Evolutionary conservation across 2,329 filamentous ascomycete species (phyloP), one percentile per base, ranked within the genome.

Genomic region (Fusarium nisikadoi): DNA sequence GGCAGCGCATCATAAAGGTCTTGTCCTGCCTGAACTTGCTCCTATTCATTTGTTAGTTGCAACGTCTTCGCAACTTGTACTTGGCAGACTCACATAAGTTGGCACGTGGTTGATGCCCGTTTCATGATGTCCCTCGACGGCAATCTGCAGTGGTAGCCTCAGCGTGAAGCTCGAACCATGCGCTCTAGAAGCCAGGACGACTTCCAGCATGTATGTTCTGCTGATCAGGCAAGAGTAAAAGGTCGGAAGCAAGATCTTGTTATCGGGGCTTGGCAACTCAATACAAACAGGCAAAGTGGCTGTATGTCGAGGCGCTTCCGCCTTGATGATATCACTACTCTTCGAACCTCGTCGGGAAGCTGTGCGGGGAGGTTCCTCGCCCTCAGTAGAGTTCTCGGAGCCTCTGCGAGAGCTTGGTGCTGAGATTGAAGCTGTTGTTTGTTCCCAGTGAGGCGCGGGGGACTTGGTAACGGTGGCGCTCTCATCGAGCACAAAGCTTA

Each of bases 201-300:
- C 17, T 8, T 62, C 62, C 1, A 76, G 25, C 2, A 53, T 59
- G 17, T 71, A 76, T 0, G 62, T 63, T 11, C 72, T 54, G 10
- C 52, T 76, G 13, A 74, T 65, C 0, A 74, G 46, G n/a, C 74
- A 75, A 3, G 72, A 74, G 19, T 67, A 53, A 10, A 75, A 76
- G 0, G 56, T 72, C 1, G 72, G 72, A 2, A 75, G 59, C 3
- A 76, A 31, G 2, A 67, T 62, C 46, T 67, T 73, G 6, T 60
- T 71, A 17, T 59, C 63, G 0, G 62, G 69, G 5, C 61, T 58
- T 8, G 70, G 65, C 7, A 76, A 31, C 13, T 35, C 46, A 19
- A 74, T 67, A 0, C 56, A 68, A 1, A 75, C 13, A 0, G 49
- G 56, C 2, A 75, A 16, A 12, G 50, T 58, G 10, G 68, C 45